These are phyloP conservation scores for Chytriomyces hyalinus DNA, from an alignment of 192 early-diverging fungal species.

Conservation along the genomic window DNA sequence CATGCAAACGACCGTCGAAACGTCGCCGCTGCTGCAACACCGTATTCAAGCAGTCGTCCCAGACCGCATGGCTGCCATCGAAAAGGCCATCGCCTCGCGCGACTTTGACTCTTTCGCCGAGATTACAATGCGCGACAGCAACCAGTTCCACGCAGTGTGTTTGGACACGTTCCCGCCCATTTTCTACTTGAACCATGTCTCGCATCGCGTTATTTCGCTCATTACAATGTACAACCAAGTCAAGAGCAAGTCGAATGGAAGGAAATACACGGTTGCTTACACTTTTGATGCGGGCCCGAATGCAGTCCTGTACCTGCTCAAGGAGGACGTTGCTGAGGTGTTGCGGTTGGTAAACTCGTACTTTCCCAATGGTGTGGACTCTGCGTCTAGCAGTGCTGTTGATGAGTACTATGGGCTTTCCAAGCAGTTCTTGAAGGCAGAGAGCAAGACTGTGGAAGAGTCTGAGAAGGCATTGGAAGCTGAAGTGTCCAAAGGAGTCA, in stretches of 20 bases:
- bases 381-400: slow-evolving; percentile 43
- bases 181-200: slow-evolving; percentile 96
- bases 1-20: slow-evolving; percentile 97
- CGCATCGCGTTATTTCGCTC: slow-evolving; percentile 82
- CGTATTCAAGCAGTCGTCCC: slow-evolving; percentile 89
- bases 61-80: slow-evolving; percentile 87
- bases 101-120: slow-evolving; percentile 94
- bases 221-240: slow-evolving; percentile 83
- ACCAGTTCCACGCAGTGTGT: slow-evolving; percentile 99
- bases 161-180: slow-evolving; percentile 99
- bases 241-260: slow-evolving; percentile 18
- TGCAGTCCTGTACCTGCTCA: slow-evolving; percentile 90
- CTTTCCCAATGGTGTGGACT: slow-evolving; percentile 67
- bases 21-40: slow-evolving; percentile 85
- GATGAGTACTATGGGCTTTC: slow-evolving; percentile 57
- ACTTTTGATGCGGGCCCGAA: slow-evolving; percentile 99
- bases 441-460: slow-evolving; percentile 22
- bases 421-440: slow-evolving; percentile 31
- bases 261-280: slow-evolving; percentile 84
- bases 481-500: slow-evolving; percentile 55
- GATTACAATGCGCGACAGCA: slow-evolving; percentile 96
- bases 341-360: slow-evolving; percentile 81
- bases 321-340: slow-evolving; percentile 83
- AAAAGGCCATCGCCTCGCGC: slow-evolving; percentile 75
- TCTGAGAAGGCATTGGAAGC: slow-evolving; percentile 42